Evolutionary conservation across 768 basidiomycete species (phyloP).

Genomic region (Rhizopogon roseolus): DNA sequence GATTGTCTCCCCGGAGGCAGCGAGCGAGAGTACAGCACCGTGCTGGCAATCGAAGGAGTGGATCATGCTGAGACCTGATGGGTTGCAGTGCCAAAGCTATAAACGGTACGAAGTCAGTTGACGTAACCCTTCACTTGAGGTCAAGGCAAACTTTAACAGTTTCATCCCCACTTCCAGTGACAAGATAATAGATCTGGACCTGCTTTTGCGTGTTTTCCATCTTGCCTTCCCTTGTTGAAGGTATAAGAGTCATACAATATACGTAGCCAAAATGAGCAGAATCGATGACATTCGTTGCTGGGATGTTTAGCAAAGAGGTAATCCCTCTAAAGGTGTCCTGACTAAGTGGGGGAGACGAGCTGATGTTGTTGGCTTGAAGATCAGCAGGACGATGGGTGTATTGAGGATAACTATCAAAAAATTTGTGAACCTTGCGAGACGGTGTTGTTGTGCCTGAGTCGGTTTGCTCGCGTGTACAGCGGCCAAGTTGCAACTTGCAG

Average conservation of each 20-base stretch:
- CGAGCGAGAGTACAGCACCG: conserved; percentile 82
- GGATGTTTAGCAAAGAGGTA: conserved; percentile 44
- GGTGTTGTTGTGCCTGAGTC: conserved; percentile 32
- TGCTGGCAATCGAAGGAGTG: conserved; percentile 69
- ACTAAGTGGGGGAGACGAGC: conserved; percentile 26
- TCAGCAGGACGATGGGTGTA: conserved; percentile 66
- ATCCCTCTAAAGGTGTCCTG: conserved; percentile 19
- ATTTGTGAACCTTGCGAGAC: conserved; percentile 67
- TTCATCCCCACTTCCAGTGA: conserved; percentile 90
- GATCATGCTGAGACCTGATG: conserved; percentile 39
- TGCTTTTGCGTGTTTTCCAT: conserved; percentile 20
- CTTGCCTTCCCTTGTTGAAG: conserved; percentile 34
- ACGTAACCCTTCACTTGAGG: background rate
- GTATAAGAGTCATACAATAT: conserved; percentile 67
- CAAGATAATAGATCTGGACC: conserved; percentile 41
- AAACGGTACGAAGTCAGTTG: background rate
- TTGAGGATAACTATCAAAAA: conserved; percentile 87
- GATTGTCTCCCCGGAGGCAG: conserved; percentile 69
- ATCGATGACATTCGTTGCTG: conserved; percentile 67
- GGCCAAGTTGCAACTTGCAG: conserved; percentile 7
- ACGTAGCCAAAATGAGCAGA: conserved; percentile 95
- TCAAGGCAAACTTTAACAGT: conserved; percentile 62
- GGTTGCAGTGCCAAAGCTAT: conserved; percentile 65
- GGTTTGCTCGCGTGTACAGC: conserved; percentile 4
- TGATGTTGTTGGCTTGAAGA: conserved; percentile 56